These are phyloP conservation scores for Diaporthe helianthi DNA, from an alignment of 2,329 filamentous ascomycete species.

Conservation along the genomic window DNA sequence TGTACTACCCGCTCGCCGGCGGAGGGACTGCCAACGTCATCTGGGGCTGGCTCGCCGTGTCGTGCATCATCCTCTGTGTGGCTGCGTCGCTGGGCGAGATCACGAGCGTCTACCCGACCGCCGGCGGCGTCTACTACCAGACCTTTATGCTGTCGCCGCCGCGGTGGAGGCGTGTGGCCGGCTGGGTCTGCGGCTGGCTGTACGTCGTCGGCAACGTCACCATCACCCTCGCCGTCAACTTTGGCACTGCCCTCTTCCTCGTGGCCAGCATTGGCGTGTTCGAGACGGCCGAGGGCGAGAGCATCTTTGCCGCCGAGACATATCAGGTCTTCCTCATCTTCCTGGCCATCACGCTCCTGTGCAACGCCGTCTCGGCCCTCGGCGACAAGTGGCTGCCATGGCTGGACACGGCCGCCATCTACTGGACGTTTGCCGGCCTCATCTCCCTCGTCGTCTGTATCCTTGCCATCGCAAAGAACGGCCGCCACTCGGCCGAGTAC, in stretches of 20 bases:
- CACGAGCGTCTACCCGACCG: conserved; percentile 78
- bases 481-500: conserved; percentile 66
- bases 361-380: conserved; percentile 70
- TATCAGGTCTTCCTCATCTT: conserved; percentile 79
- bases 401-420: conserved; percentile 76
- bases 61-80: conserved; percentile 74
- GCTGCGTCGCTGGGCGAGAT: conserved; percentile 76
- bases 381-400: conserved; percentile 72
- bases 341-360: conserved; percentile 69
- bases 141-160: conserved; percentile 75
- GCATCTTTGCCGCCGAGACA: conserved; percentile 53
- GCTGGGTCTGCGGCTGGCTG: conserved; percentile 78
- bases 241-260: conserved; percentile 74
- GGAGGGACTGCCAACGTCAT: conserved; percentile 74
- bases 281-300: conserved; percentile 50
- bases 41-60: conserved; percentile 75
- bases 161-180: conserved; percentile 66
- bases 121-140: conserved; percentile 80
- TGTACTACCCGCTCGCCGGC: conserved; percentile 70
- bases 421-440: conserved; percentile 76
- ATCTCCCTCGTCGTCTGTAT: conserved; percentile 69
- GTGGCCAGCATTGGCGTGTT: conserved; percentile 65
- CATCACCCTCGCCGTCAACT: conserved; percentile 84
- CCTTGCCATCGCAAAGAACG: conserved; percentile 72
- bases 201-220: conserved; percentile 83